phyloP scores from a whole-genome alignment of 768 basidiomycete species.

The Auricularia sp. region DNA sequence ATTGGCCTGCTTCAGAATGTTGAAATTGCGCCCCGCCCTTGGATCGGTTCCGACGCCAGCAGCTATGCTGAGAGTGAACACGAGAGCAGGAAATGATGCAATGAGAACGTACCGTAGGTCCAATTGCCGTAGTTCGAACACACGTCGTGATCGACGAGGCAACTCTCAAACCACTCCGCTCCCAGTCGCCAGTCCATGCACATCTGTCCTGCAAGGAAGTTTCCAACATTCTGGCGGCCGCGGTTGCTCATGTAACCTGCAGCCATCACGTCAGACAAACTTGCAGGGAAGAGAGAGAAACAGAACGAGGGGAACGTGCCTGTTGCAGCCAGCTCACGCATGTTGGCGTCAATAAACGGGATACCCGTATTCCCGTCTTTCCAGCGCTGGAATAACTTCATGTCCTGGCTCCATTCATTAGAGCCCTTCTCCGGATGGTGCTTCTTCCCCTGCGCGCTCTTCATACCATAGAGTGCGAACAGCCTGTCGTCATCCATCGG shows the following conservation, averaged over 20 bases:
- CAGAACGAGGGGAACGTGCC: not conserved
- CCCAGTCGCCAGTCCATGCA: slow-evolving; percentile 35
- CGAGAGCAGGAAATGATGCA: not conserved
- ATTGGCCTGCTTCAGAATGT: not conserved
- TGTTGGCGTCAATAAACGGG: slow-evolving; percentile 32
- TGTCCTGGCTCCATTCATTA: slow-evolving; percentile 13
- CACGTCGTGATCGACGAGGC: slow-evolving; percentile 28
- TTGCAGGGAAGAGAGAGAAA: not conserved
- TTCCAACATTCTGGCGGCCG: slow-evolving; percentile 35
- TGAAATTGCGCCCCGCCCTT: not conserved
- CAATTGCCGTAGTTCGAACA: slow-evolving; percentile 12
- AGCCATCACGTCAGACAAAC: slow-evolving; percentile 3
- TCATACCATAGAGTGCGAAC: slow-evolving; percentile 28
- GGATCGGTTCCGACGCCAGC: not conserved
- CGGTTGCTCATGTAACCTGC: slow-evolving; percentile 35
- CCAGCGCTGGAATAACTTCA: slow-evolving; percentile 16
- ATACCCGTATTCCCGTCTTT: slow-evolving; percentile 29
- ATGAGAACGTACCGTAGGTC: not conserved
- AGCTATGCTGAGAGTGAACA: not conserved
- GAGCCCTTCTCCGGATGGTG: slow-evolving; percentile 21
- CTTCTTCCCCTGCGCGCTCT: not conserved
- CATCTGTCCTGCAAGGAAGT: slow-evolving; percentile 31
- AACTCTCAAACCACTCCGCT: slow-evolving; percentile 36
- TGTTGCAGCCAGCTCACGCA: slow-evolving; percentile 21
- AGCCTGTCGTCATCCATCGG: slow-evolving; percentile 22